Evolutionary conservation across 305 asterid species (phyloP).

Genomic region (Striga hermonthica): DNA sequence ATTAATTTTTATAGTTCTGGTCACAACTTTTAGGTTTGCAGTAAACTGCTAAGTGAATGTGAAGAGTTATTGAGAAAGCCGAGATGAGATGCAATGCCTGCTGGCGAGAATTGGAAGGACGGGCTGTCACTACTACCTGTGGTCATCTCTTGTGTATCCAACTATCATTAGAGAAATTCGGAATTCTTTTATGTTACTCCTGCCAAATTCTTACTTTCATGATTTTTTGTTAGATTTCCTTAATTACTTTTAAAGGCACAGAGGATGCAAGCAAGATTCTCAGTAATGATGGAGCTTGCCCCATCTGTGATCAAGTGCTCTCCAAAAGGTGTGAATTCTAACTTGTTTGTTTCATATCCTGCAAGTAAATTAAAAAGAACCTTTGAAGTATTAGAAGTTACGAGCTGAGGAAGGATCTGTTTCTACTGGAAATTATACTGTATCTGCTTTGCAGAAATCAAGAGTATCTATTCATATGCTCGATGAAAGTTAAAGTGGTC

Average conservation of each 20-base stretch:
- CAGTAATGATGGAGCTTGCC: conserved; percentile 85
- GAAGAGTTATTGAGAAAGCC: conserved; percentile 31
- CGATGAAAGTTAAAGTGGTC: conserved; percentile 12
- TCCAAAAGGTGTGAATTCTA: conserved; percentile 65
- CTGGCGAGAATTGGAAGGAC: conserved; percentile 95
- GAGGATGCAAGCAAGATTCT: conserved; percentile 88
- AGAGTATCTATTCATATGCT: conserved; percentile 17
- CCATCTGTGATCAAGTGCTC: conserved; percentile 94
- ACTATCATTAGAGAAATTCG: conserved; percentile 22
- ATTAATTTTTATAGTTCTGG: not conserved
- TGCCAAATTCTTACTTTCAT: conserved; percentile 23
- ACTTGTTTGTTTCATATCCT: conserved; percentile 13
- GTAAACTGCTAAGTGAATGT: conserved; percentile 29
- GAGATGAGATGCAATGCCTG: conserved; percentile 93
- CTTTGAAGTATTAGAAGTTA: not conserved
- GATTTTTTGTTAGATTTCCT: conserved; percentile 40
- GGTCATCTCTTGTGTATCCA: conserved; percentile 93
- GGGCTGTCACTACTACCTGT: conserved; percentile 82
- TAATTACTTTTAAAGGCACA: conserved; percentile 55
- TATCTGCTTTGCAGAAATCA: not conserved
- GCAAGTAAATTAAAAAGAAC: conserved; percentile 14
- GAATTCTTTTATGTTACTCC: conserved; percentile 15
- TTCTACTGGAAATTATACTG: not conserved
- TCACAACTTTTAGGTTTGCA: conserved; percentile 33
- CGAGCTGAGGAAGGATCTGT: conserved; percentile 7